phyloP scores from a whole-genome alignment of 805 yeast species.

The Saccharomycopsis sp. region DNA sequence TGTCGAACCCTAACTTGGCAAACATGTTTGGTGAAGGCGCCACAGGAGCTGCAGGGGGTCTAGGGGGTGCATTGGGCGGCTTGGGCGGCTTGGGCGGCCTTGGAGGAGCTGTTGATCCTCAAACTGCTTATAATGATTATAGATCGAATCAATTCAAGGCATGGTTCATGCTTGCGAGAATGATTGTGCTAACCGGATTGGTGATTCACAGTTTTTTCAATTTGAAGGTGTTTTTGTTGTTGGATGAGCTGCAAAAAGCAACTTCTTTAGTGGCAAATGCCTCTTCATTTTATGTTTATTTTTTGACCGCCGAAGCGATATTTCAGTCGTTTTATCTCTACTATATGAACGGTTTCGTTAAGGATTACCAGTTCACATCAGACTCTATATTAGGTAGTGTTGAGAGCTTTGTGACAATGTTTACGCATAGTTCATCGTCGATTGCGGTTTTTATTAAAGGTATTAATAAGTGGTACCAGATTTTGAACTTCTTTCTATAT shows the following conservation, averaged over 20 bases:
- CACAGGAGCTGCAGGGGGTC: background rate
- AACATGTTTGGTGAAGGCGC: background rate
- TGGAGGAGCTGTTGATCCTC: background rate
- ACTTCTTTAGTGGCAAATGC: background rate
- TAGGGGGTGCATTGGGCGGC: background rate
- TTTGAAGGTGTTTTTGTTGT: constrained; percentile 2
- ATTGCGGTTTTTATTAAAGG: background rate
- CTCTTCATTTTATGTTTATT: constrained; percentile 7
- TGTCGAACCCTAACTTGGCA: constrained; percentile 7
- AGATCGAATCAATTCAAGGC: constrained; percentile 17
- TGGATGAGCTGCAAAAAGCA: background rate
- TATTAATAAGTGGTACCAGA: constrained; percentile 17
- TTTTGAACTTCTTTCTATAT: constrained; percentile 10
- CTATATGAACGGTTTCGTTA: constrained; percentile 1
- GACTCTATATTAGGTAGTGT: constrained; percentile 13
- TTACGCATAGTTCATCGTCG: background rate
- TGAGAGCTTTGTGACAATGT: background rate
- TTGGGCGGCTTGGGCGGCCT: background rate
- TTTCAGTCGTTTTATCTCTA: constrained; percentile 8
- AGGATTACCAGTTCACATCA: constrained; percentile 12
- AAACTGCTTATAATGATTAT: constrained; percentile 8
- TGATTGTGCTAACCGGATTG: constrained; percentile 3
- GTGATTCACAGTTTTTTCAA: constrained; percentile 6
- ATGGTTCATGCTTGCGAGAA: constrained; percentile 8
- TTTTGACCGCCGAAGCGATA: constrained; percentile 9